Conservation (phyloP, 306 rosid genomes). For the Ziziphus jujuba region DNA sequence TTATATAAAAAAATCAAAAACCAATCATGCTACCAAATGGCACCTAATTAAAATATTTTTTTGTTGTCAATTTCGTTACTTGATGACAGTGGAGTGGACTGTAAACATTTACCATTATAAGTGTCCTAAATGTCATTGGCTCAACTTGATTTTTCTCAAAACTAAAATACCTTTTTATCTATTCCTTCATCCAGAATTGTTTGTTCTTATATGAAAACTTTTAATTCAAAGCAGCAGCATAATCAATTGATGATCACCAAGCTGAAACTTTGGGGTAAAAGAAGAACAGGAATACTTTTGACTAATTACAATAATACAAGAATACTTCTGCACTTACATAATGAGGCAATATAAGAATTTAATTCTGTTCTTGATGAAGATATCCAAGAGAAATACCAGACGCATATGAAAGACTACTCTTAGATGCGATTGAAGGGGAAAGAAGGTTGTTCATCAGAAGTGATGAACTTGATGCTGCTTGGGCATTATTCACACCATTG, state of each 20-base stretch:
- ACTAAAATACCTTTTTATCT: background rate
- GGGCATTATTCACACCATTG: conserved; percentile 88
- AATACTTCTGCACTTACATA: background rate
- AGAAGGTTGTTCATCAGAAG: conserved; percentile 89
- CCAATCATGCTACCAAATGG: no score
- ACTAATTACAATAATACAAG: background rate
- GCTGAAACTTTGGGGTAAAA: no score
- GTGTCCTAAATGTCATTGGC: background rate
- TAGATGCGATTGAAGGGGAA: conserved; percentile 96
- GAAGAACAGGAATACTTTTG: no score
- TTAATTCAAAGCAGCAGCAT: background rate
- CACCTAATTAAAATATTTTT: no score
- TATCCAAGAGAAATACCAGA: conserved; percentile 87
- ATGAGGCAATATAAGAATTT: background rate
- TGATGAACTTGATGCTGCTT: conserved; percentile 95
- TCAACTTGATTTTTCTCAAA: background rate
- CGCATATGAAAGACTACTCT: conserved; percentile 88
- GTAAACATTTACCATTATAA: background rate
- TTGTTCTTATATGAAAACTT: background rate
- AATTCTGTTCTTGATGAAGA: conserved; percentile 49
- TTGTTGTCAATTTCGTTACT: no score
- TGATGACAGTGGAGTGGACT: no score
- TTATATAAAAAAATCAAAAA: no score
- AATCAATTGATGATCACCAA: background rate
- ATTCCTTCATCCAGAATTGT: background rate